Evolutionary conservation across 2,329 filamentous ascomycete genomes (phyloP), one percentile per base, ranked within the genome.

Genomic region (Monilinia aucupariae): DNA sequence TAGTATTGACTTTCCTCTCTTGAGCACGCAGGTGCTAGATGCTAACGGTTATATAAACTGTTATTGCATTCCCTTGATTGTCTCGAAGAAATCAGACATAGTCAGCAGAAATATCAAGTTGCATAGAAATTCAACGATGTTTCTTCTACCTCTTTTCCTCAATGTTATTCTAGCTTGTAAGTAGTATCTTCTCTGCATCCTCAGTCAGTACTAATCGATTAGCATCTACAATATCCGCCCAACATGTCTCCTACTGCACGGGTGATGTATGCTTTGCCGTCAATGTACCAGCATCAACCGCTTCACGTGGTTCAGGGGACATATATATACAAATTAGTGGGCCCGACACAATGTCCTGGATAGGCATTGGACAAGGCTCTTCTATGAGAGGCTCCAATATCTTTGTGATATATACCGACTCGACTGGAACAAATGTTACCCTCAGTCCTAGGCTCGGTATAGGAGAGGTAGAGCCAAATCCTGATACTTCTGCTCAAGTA

Each of bases 321-420:
- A 80, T 86, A 59, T 86, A 79, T 73, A 80, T 86, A 69, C 82
- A 84, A 64, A 77, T 86, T 56, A 79, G 77, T 52, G 81, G 80
- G 3, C 82, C 84, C 2, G 78, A 77, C 48, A 76, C 71, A 7
- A 78, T 82, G 69, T 72, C 79, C 73, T 86, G 81, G 80, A 77
- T 84, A 41, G 80, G 77, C 4, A 71, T 86, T 4, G 84, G 82
- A 9, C 82, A 85, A 70, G 84, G 84, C 32, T 74, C 68, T 2
- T 66, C 71, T 25, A 86, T 86, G 84, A 67, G 72, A 20, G 79
- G 78, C 27, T 72, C 83, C 7, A 84, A 84, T 71, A 85, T 86
- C 53, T 85, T 86, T 69, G 74, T 85, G 50, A 75, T 85, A 7
- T 86, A 86, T 68, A 78, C 80, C n/a, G 77, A 79, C 32, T 74